A percentile compares a stretch with the other conserved stretches of the same genome.
These are phyloP conservation scores for Vigna nakashimae DNA, from an alignment of 306 rosid species.

Conservation along the genomic window DNA sequence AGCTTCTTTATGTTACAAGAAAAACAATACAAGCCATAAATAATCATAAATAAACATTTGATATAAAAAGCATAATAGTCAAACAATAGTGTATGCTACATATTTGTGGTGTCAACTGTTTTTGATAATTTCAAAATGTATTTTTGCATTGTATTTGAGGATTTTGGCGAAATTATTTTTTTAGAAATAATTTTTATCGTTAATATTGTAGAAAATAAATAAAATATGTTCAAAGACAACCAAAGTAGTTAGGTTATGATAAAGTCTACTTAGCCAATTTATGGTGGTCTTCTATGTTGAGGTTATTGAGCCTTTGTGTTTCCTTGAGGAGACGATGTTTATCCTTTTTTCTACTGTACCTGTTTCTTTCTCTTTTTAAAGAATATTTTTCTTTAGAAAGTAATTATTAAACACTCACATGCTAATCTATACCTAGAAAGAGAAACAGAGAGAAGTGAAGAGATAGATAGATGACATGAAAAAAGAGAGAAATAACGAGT, in stretches of 20 bases:
- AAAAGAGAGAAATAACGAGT: not conserved
- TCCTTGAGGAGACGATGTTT: not conserved
- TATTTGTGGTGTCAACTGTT: not conserved
- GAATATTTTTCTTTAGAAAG: not conserved
- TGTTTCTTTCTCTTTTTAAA: slow-evolving; percentile 20
- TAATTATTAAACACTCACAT: too few relatives aligned
- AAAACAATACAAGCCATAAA: not conserved
- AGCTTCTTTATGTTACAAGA: slow-evolving; percentile 18
- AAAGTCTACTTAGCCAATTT: slow-evolving; percentile 12
- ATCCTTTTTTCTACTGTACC: slow-evolving; percentile 8
- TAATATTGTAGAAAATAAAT: not conserved
- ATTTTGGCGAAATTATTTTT: not conserved
- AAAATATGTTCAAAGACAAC: slow-evolving; percentile 9
- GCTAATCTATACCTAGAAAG: not conserved
- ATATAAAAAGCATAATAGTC: not conserved
- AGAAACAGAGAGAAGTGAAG: not conserved
- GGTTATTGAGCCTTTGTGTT: not conserved
- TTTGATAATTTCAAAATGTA: not conserved
- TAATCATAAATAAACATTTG: slow-evolving; percentile 1
- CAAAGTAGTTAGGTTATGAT: slow-evolving; percentile 1
- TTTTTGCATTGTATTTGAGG: too few relatives aligned
- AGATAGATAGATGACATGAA: too few relatives aligned
- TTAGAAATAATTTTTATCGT: not conserved
- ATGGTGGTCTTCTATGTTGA: not conserved
- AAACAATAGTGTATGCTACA: not conserved